phyloP scores from a whole-genome alignment of 495 filamentous ascomycete genomes.

The Penicillium cinerascens region DNA sequence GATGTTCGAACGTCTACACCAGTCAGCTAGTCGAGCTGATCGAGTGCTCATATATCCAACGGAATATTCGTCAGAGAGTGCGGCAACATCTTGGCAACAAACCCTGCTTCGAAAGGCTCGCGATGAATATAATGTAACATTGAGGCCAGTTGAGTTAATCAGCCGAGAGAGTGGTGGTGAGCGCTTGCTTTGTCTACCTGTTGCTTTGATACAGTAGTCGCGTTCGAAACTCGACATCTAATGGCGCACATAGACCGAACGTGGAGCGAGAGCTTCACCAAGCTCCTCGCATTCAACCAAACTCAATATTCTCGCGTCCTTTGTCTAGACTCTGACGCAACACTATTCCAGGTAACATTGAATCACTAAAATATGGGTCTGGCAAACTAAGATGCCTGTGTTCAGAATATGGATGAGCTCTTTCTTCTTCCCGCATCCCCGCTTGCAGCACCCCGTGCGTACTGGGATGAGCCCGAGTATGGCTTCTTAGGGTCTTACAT shows the following conservation, averaged over 20 bases:
- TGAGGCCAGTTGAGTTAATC: too few species aligned
- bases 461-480: conserved; percentile 52
- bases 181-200: too few species aligned
- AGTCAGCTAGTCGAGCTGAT: conserved; percentile 53
- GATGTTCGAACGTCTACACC: conserved; percentile 56
- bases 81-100: too few species aligned
- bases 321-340: conserved; percentile 58
- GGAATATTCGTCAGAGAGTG: too few species aligned
- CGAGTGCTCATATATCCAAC: too few species aligned
- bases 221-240: too few species aligned
- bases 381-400: neutral
- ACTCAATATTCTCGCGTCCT: conserved; percentile 60
- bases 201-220: too few species aligned
- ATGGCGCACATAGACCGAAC: too few species aligned
- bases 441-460: conserved; percentile 57
- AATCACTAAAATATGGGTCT: neutral
- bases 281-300: conserved; percentile 63
- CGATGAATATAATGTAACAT: too few species aligned
- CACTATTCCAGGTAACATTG: conserved; percentile 40
- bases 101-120: too few species aligned
- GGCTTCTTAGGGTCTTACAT: conserved; percentile 50
- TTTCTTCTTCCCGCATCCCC: conserved; percentile 54
- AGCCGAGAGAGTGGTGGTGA: too few species aligned
- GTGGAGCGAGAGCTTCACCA: conserved; percentile 58
- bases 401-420: conserved; percentile 59